phyloP scores from a whole-genome alignment of 306 rosid genomes.

The Prunus mongolica region DNA sequence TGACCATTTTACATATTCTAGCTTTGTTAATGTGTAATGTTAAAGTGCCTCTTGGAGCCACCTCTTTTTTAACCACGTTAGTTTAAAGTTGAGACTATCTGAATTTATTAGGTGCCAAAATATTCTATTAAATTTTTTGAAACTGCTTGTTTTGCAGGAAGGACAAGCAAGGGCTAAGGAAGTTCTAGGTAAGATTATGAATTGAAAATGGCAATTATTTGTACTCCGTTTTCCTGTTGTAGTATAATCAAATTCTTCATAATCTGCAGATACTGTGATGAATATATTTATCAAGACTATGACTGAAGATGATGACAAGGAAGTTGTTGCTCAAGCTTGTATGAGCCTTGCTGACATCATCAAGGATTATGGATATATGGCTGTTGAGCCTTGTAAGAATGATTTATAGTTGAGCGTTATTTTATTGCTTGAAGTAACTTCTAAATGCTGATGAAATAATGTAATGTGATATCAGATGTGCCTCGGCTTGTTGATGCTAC shows the following conservation, averaged over 20 bases:
- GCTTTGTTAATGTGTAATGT: background rate
- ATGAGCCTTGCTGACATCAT: conserved; percentile 76
- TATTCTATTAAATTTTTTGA: background rate
- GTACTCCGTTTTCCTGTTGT: conserved; percentile 1
- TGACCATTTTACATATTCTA: background rate
- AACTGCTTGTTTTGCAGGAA: conserved; percentile 54
- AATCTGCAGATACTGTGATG: conserved; percentile 72
- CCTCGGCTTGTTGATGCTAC: conserved; percentile 78
- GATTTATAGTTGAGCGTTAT: conserved; percentile 7
- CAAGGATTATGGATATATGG: conserved; percentile 74
- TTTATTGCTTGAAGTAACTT: conserved; percentile 20
- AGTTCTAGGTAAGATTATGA: conserved; percentile 60
- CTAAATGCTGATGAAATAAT: conserved; percentile 20
- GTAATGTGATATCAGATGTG: conserved; percentile 45
- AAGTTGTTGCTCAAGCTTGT: conserved; percentile 95
- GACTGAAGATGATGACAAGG: conserved; percentile 96
- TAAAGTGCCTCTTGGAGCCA: background rate
- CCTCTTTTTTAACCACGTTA: background rate
- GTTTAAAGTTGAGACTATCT: background rate
- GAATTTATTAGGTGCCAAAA: background rate
- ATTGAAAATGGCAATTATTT: conserved; percentile 9
- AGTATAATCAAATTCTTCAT: conserved; percentile 6
- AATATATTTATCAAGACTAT: conserved; percentile 72
- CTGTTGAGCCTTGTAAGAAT: conserved; percentile 83
- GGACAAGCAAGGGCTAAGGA: conserved; percentile 70